Evolutionary conservation across 1,139 yeast genomes (phyloP).

Genomic region (Hyphopichia khmerensis): DNA sequence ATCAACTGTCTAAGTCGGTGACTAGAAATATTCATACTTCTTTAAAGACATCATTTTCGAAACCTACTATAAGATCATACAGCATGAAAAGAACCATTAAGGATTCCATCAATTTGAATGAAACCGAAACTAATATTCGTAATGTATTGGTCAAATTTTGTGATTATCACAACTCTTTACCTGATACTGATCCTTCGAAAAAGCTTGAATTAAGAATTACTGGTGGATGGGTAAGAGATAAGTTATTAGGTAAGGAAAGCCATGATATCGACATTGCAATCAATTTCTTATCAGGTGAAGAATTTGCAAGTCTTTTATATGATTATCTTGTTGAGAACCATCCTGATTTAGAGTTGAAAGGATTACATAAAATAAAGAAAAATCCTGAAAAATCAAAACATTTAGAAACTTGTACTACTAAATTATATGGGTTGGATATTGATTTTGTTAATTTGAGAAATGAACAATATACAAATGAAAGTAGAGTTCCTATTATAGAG

Average conservation of each 20-base stretch:
- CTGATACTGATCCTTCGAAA: conserved; percentile 9
- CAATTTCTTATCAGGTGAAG: conserved; percentile 79
- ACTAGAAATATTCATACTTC: neutral
- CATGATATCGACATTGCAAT: conserved; percentile 93
- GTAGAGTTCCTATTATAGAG: conserved; percentile 74
- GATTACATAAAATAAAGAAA: conserved; percentile 79
- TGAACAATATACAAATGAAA: conserved; percentile 78
- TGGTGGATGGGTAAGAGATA: conserved; percentile 99
- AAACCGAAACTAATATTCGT: conserved; percentile 49
- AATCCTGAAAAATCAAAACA: conserved; percentile 97
- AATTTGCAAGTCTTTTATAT: conserved; percentile 69
- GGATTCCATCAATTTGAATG: conserved; percentile 34
- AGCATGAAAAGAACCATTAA: conserved; percentile 20
- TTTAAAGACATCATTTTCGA: neutral
- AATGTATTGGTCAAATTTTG: conserved; percentile 46
- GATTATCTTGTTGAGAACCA: conserved; percentile 48
- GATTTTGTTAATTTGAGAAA: conserved; percentile 91
- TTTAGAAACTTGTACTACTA: conserved; percentile 93
- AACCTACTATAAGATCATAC: neutral
- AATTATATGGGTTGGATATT: conserved; percentile 73
- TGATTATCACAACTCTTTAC: conserved; percentile 27
- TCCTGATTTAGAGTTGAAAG: conserved; percentile 43
- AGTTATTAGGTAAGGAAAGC: conserved; percentile 72
- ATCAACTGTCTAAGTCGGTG: neutral
- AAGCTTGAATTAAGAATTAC: conserved; percentile 69